Base-by-base conservation (phyloP, 768 basidiomycete species). In the Pluteus cervinus region DNA sequence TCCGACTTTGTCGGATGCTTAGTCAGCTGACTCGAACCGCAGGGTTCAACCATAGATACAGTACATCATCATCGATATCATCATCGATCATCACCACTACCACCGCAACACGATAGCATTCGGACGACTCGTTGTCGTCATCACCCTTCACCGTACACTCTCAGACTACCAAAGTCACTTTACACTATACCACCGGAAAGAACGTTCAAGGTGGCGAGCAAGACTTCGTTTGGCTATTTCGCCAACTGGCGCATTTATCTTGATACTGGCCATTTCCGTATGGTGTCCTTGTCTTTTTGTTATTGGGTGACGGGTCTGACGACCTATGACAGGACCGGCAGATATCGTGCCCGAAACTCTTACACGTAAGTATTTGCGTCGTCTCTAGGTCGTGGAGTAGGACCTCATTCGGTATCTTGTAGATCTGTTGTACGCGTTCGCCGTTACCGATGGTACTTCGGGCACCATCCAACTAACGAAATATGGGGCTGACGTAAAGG, bases 391-490 rank as follows among this genome's bases (percentile, higher is more conserved):
- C 31, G 17, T 35, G 12, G 7, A 26, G 36, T 24, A 29, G 8
- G 18, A 22, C 29, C 10, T 40, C 16, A 6, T 36, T 26, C 10
- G 28, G 18, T 36, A 17, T 29, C 32, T 12, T 34, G 14, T 29
- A 73, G 70, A 73, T 41, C 75, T 89, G 49, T 60, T 86, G 11
- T 89, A 89, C 47, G 71, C 85, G 2, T 91, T 91, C 52, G 86
- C 82, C 32, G 85, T 88, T 55, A 72, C 80, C 24, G 70, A 75
- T 38, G 54, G 77, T 5, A 61, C 65, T 29, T 73, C 75, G 0
- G 86, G 87, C 9, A 53, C 60, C 11, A 81, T 87, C 46, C 58
- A 55, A 11, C 66, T 89, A n/a, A 83, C 81, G 2, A 87, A 89
- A 51, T 52, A 66, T 6, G 88, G 81, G 56, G 83, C 85, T 4